Evolutionary conservation across 2,329 filamentous ascomycete genomes (phyloP), one percentile per base, ranked within the genome.

Genomic region (Aureobasidium pullulans): DNA sequence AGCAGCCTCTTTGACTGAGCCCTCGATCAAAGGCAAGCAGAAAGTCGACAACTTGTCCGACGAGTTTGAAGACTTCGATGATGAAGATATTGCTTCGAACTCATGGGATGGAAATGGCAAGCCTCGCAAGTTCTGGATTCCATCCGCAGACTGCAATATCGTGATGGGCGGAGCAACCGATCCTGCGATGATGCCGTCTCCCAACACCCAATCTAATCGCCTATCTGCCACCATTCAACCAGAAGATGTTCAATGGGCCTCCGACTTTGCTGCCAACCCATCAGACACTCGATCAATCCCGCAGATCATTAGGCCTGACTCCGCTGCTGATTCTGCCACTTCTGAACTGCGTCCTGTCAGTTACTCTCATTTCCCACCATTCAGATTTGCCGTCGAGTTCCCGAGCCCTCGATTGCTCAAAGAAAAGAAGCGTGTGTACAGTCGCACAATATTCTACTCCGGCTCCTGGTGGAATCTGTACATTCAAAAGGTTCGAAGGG

Each of bases 401-500:
- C 80, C 79, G 0, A 81, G 80, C 62, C 80, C 81, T 1, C 73
- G 79, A 15, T 74, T 78, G 6, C 70, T 84, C 28, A 83, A 83
- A 61, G 81, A 83, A 66, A 82, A 81, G 71, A 83, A 83, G 67
- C 73, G 81, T 0, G 78, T 83, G 8, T 84, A 84, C 66, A 81
- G 78, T 10, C 76, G 80, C 34, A 84, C 81, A 2, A 79, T 84
- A 5, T 83, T 81, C 65, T 84, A 84, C 61, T 81, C 81, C 4
- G 81, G 81, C 2, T 79, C 76, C 16, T 70, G 82, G 15, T 84
- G 81, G 81, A 84, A 84, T 63, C 79, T 84, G n/a, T 84, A 84
- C 67, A 82, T 84, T 10, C 81, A 84, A 64, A 82, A 83, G 61
- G 78, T 83, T 2, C 76, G 78, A 8, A 80, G 78, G 0, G 74